These are phyloP conservation scores for Pseudogymnoascus verrucosus DNA, from an alignment of 2,329 filamentous ascomycete species.

Conservation along the genomic window DNA sequence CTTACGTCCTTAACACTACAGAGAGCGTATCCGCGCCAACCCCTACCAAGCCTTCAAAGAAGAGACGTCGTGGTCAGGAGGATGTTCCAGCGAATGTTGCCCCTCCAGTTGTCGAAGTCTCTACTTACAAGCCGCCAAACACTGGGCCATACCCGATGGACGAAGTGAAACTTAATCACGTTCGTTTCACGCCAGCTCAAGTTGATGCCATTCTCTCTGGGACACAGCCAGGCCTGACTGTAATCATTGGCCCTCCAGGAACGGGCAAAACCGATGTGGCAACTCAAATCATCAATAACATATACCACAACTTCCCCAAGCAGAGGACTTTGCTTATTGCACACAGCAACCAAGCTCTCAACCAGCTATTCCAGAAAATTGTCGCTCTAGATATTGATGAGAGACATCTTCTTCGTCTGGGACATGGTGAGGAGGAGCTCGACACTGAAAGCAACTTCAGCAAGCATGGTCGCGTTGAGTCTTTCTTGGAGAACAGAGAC, in stretches of 20 bases:
- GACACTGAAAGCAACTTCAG: slow-evolving; percentile 81
- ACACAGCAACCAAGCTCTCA: slow-evolving; percentile 95
- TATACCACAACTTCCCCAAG: slow-evolving; percentile 94
- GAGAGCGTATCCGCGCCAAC: slow-evolving; percentile 45
- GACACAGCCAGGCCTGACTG: slow-evolving; percentile 84
- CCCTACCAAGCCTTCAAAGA: slow-evolving; percentile 63
- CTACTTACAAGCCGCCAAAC: slow-evolving; percentile 83
- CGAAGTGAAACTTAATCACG: slow-evolving; percentile 67
- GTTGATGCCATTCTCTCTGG: slow-evolving; percentile 90
- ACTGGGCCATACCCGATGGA: slow-evolving; percentile 85
- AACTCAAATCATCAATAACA: slow-evolving; percentile 96
- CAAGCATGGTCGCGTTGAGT: slow-evolving; percentile 80
- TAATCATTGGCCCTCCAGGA: slow-evolving; percentile 90
- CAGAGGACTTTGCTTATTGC: slow-evolving; percentile 89
- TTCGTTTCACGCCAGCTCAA: slow-evolving; percentile 87
- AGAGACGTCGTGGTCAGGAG: slow-evolving; percentile 69
- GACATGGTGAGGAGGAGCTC: slow-evolving; percentile 91
- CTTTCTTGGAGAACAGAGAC: slow-evolving; percentile 82
- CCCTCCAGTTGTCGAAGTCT: slow-evolving; percentile 67
- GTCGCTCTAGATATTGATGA: slow-evolving; percentile 93
- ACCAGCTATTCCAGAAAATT: slow-evolving; percentile 97
- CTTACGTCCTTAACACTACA: slow-evolving; percentile 71
- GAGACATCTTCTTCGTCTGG: slow-evolving; percentile 82
- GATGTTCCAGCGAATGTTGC: slow-evolving; percentile 57
- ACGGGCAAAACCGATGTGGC: slow-evolving; percentile 99